These are phyloP conservation scores for Tulasnella sp. DNA, from an alignment of 768 basidiomycete species.

Conservation along the genomic window DNA sequence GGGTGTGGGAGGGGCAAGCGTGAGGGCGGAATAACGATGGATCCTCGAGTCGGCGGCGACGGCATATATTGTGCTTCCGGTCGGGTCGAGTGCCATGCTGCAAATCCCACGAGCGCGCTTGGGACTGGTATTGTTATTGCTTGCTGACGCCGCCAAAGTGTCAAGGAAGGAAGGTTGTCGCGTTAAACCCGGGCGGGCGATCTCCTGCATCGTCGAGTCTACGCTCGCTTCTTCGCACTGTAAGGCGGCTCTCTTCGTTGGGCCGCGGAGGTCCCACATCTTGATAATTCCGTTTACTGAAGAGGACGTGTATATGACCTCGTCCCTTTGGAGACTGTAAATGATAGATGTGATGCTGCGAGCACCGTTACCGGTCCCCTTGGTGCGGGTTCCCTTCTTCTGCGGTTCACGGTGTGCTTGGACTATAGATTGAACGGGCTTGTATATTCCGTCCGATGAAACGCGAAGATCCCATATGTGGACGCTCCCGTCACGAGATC, in stretches of 20 bases:
- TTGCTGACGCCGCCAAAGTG: not conserved
- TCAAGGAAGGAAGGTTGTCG: not conserved
- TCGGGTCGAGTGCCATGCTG: constrained; percentile 2
- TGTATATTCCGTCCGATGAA: not conserved
- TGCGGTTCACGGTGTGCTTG: constrained; percentile 9
- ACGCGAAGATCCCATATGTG: constrained; percentile 19
- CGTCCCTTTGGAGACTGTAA: constrained; percentile 3
- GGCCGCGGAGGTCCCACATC: constrained; percentile 9
- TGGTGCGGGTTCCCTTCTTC: not conserved
- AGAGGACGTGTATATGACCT: not conserved
- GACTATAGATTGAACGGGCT: constrained; percentile 11
- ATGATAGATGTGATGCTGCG: constrained; percentile 8
- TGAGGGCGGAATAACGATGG: constrained; percentile 11
- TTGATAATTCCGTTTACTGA: constrained; percentile 14
- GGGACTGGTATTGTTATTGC: not conserved
- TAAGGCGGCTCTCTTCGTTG: not conserved
- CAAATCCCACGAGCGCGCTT: constrained; percentile 10
- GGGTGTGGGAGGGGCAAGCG: not conserved
- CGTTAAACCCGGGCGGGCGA: not conserved
- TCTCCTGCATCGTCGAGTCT: constrained; percentile 2
- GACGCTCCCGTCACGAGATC: constrained; percentile 18
- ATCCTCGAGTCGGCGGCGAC: constrained; percentile 9
- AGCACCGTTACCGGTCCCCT: not conserved
- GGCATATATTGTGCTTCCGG: constrained; percentile 7
- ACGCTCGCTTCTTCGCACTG: not conserved